Evolutionary conservation across 192 early-diverging fungal genomes (phyloP), one percentile per base, ranked within the genome.

Genomic region (Radiomyces spectabilis): DNA sequence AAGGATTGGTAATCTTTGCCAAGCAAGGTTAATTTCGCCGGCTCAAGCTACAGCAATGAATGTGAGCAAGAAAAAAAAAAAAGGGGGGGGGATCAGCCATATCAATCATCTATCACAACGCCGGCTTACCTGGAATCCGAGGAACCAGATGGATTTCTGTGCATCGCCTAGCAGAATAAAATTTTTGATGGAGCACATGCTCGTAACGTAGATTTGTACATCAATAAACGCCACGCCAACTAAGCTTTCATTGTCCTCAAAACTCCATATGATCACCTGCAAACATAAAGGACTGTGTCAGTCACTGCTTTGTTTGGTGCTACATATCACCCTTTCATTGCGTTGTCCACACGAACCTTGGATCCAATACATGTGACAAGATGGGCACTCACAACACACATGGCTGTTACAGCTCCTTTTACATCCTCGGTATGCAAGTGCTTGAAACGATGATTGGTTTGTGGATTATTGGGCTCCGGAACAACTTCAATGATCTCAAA

Each of bases 401-500:
- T 65, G 4, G 91, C 85, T 13, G 85, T 89, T 16, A 99, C 86
- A 12, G 93, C 77, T 16, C 87, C 87, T 51, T 89, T 92, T 24
- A 95, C 82, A 43, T 97, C 92, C 44, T 87, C 86, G 12, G 72
- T 73, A 50, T 79, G 88, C 24, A 94, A 63, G 44, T 88, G 58
- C 55, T 98, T 97, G 53, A 95, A 84, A 53, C 86, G 85, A 61
- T 93, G 92, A 60, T 89, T 93, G 0, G 93, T 95, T 67, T 93
- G 90, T 25, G 97, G 95, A 44, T 88, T 88, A 38, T 89, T 88
- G 0, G 86, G 84, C 63, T 96, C 92, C 4, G 97, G 97, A 27
- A 99, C 93, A 31, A 99, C 93, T 68, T 95, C 92, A 71, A 95
- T 89, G 33, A 97, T 80, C 39, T 99, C 97, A 59, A 88, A 97